Percentiles rank a stretch among this genome's conserved stretches.
Evolutionary conservation across 768 basidiomycete genomes (phyloP).

Genomic region (Filobasidium floriforme): DNA sequence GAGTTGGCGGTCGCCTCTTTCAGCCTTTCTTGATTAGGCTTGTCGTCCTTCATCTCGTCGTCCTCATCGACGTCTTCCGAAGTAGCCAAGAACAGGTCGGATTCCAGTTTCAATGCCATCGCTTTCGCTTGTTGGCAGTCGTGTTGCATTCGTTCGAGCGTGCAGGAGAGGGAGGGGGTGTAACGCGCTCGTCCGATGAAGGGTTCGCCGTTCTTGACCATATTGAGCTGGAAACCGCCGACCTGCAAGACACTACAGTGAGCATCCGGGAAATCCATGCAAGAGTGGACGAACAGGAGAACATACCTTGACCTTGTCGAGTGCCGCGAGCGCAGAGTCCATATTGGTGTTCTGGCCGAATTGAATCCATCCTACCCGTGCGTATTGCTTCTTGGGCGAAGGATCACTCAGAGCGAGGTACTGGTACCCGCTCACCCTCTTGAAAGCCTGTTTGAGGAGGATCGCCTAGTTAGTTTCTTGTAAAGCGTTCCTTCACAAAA

Average conservation of each 20-base stretch:
- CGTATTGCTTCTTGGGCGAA: conserved; percentile 82
- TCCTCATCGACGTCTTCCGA: conserved; percentile 45
- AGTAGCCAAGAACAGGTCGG: conserved; percentile 47
- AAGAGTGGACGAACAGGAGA: background rate
- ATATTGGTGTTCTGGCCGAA: conserved; percentile 82
- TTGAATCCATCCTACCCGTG: conserved; percentile 87
- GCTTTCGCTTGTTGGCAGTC: conserved; percentile 69
- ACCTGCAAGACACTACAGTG: conserved; percentile 54
- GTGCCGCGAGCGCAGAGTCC: conserved; percentile 58
- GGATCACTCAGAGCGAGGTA: conserved; percentile 89
- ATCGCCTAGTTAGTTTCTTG: conserved; percentile 11
- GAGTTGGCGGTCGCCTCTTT: conserved; percentile 25
- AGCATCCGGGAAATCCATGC: background rate
- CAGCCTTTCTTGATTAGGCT: background rate
- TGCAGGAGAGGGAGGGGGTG: conserved; percentile 73
- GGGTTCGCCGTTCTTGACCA: conserved; percentile 57
- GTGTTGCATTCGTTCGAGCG: conserved; percentile 68
- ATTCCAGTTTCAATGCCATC: conserved; percentile 68
- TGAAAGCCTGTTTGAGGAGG: conserved; percentile 56
- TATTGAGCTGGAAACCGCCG: conserved; percentile 85
- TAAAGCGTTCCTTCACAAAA: too few relatives aligned
- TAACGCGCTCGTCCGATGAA: conserved; percentile 70
- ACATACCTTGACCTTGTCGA: conserved; percentile 76
- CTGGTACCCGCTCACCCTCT: conserved; percentile 68
- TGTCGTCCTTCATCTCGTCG: conserved; percentile 22